These are phyloP conservation scores for Trichoderma koningii DNA, from an alignment of 2,329 filamentous ascomycete genomes.

Conservation along the genomic window DNA sequence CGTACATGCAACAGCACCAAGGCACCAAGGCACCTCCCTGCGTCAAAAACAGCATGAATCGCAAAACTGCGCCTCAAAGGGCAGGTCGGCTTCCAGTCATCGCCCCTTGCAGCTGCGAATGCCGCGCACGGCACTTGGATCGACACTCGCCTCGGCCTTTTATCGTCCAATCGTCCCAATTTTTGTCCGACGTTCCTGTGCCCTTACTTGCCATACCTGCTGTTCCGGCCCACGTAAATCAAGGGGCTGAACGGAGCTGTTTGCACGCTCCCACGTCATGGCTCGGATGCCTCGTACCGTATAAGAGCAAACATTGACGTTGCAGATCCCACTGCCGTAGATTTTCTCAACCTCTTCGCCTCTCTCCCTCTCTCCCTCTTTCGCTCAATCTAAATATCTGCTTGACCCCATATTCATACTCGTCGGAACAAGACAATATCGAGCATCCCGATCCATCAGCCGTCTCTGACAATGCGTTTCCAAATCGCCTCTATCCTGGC, in stretches of 20 bases:
- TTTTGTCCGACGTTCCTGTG: conserved; percentile 13
- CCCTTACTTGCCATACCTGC: neutral
- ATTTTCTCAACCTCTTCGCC: neutral
- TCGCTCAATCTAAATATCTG: too few relatives aligned
- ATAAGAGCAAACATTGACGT: conserved; percentile 11
- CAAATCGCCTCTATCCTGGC: conserved; percentile 22
- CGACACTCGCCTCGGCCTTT: conserved; percentile 9
- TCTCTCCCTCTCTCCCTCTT: too few relatives aligned
- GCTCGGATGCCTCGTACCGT: conserved; percentile 1
- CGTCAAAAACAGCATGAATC: neutral
- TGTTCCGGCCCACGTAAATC: conserved; percentile 1
- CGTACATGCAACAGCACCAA: too few relatives aligned
- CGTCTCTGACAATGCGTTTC: conserved; percentile 6
- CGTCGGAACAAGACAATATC: neutral
- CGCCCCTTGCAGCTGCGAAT: conserved; percentile 10
- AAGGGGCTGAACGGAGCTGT: conserved; percentile 18
- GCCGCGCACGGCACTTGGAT: conserved; percentile 17
- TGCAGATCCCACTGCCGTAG: conserved; percentile 8
- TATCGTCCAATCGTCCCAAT: neutral
- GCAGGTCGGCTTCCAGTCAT: neutral
- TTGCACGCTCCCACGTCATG: conserved; percentile 15
- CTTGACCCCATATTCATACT: too few relatives aligned
- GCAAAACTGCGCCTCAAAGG: neutral
- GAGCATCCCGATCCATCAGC: neutral
- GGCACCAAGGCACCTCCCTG: conserved; percentile 7